Conservation (phyloP, 78 protist species). For the Dictyostelium brefeldianum region DNA sequence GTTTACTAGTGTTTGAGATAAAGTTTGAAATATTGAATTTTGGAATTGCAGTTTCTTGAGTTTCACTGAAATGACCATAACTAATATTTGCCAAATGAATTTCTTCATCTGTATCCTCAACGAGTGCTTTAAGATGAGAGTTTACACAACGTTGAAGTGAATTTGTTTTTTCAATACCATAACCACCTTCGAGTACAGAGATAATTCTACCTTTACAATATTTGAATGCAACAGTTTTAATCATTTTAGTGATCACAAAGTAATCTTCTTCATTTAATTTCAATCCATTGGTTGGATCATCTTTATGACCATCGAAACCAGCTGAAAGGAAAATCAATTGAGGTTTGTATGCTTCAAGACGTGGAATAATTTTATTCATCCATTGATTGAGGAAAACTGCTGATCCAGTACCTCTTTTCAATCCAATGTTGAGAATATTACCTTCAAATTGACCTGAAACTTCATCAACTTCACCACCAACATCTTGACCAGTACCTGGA, state of each 20-base stretch:
- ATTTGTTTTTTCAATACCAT: conserved; percentile 60
- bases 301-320: conserved; percentile 89
- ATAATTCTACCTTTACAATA: conserved; percentile 78
- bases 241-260: conserved; percentile 74
- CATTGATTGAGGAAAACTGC: conserved; percentile 58
- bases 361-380: conserved; percentile 71
- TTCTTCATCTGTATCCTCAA: conserved; percentile 61
- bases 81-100: not conserved
- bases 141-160: conserved; percentile 56
- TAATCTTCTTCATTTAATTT: conserved; percentile 75
- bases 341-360: conserved; percentile 78
- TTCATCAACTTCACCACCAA: conserved; percentile 29
- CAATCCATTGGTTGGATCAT: conserved; percentile 86
- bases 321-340: conserved; percentile 84
- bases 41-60: not conserved
- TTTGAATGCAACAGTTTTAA: conserved; percentile 65
- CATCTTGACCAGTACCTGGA: conserved; percentile 84
- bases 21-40: conserved; percentile 9
- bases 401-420: conserved; percentile 62
- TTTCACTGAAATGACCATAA: conserved; percentile 19
- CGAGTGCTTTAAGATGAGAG: conserved; percentile 68
- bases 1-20: not conserved
- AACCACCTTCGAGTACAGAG: conserved; percentile 86
- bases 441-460: conserved; percentile 36
- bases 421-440: conserved; percentile 74